Conservation (phyloP, 371 early-diverging fungal species). For the Parasitella parasitica region DNA sequence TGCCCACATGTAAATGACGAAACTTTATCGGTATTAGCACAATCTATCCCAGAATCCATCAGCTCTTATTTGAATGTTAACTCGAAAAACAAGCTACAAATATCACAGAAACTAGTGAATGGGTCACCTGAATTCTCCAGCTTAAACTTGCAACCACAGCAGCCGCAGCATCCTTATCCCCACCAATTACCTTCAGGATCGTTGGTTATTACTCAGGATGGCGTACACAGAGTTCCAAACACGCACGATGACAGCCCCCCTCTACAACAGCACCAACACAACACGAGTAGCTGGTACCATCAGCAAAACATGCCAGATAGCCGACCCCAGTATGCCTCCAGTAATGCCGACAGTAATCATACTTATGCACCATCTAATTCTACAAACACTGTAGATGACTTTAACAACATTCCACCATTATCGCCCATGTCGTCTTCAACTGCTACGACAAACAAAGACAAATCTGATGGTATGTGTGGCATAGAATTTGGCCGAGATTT, state of each 20-base stretch:
- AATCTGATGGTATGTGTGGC: neutral
- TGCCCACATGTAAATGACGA: constrained; percentile 34
- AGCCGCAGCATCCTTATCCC: neutral
- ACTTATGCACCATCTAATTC: neutral
- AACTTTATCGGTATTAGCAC: constrained; percentile 26
- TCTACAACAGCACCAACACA: neutral
- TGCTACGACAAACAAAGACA: neutral
- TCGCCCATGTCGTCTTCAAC: constrained; percentile 18
- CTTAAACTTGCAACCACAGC: neutral
- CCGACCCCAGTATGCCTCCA: neutral
- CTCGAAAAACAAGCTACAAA: constrained; percentile 30
- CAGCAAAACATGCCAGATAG: neutral
- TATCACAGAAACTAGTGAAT: constrained; percentile 8
- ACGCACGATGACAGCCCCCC: neutral
- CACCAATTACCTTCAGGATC: constrained; percentile 13
- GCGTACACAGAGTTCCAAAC: constrained; percentile 7
- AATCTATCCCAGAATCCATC: constrained; percentile 35
- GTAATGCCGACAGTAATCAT: neutral
- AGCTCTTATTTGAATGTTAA: constrained; percentile 34
- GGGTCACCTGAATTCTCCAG: neutral
- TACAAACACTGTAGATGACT: neutral
- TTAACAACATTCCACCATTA: constrained; percentile 13
- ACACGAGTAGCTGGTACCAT: constrained; percentile 1
- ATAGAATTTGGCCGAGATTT: neutral
- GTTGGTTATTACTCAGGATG: constrained; percentile 29